A percentile compares a stretch with the other conserved stretches of the same genome.
phyloP scores from a whole-genome alignment of 345 rosid genomes.

The Pelargonium nanum region DNA sequence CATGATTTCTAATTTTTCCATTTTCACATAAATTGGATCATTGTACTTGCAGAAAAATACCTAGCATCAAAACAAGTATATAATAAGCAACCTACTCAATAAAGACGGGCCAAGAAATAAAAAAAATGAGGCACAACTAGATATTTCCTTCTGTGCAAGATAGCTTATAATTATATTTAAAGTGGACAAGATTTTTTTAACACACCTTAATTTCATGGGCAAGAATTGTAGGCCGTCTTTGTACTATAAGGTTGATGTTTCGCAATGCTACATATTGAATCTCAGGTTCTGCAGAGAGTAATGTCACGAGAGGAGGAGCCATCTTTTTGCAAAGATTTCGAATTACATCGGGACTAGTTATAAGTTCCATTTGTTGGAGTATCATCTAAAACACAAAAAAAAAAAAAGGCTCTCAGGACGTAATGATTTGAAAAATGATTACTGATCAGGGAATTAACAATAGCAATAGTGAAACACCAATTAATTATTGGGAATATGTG shows the following conservation, averaged over 20 bases:
- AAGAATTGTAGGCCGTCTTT: conserved; percentile 85
- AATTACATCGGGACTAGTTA: conserved; percentile 89
- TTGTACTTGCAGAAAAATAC: conserved; percentile 97
- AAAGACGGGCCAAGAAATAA: neutral
- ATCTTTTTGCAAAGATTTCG: conserved; percentile 99
- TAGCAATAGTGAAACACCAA: conserved; percentile 14
- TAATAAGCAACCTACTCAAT: conserved; percentile 11
- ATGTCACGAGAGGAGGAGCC: conserved; percentile 99
- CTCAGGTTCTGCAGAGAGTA: conserved; percentile 97
- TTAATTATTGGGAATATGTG: conserved; percentile 35
- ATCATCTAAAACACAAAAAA: conserved; percentile 65
- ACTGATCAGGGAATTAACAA: conserved; percentile 14
- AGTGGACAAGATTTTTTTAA: conserved; percentile 11
- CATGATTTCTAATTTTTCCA: conserved; percentile 99
- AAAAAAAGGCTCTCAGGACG: conserved; percentile 11
- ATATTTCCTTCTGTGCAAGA: conserved; percentile 1
- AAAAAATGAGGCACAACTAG: conserved; percentile 51
- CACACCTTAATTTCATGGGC: conserved; percentile 98
- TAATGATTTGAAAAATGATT: conserved; percentile 8
- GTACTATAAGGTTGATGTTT: conserved; percentile 90
- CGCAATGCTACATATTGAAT: conserved; percentile 96
- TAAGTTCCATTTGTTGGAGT: conserved; percentile 98
- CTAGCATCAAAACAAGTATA: conserved; percentile 28
- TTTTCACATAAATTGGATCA: conserved; percentile 97
- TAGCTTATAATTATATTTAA: neutral